A percentile compares a stretch with the other conserved stretches of the same genome.
These are phyloP conservation scores for Flaveria bidentis DNA, from an alignment of 129 eudicot species.

Conservation along the genomic window DNA sequence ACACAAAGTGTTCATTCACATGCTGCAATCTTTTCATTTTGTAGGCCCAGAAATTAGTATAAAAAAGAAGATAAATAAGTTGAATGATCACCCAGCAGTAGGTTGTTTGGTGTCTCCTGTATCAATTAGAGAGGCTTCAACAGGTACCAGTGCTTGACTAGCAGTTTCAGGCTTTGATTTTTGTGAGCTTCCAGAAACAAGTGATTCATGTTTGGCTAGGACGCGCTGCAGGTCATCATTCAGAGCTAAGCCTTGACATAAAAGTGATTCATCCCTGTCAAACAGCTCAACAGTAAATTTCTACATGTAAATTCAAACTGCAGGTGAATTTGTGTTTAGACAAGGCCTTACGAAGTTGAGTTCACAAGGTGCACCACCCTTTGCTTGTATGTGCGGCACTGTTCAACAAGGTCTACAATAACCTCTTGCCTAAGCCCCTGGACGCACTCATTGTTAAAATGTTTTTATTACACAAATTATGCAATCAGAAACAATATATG, in stretches of 20 bases:
- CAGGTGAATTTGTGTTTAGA: neutral
- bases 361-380: constrained; percentile 95
- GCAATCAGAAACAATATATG: neutral
- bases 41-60: neutral
- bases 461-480: neutral
- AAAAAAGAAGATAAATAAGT: neutral
- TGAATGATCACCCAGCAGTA: constrained; percentile 41
- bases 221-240: constrained; percentile 87
- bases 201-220: constrained; percentile 73
- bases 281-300: neutral
- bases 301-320: constrained; percentile 13
- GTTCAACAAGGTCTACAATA: constrained; percentile 90
- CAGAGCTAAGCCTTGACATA: constrained; percentile 88
- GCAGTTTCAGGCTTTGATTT: constrained; percentile 44
- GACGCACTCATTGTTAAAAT: neutral
- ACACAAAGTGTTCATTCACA: neutral
- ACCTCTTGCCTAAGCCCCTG: constrained; percentile 92
- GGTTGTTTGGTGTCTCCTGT: constrained; percentile 54
- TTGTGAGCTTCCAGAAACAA: constrained; percentile 50
- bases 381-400: constrained; percentile 90
- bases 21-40: constrained; percentile 3
- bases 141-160: constrained; percentile 52
- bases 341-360: constrained; percentile 90
- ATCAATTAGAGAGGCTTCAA: constrained; percentile 72
- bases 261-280: constrained; percentile 77